These are phyloP conservation scores for Yamadazyma diospyri DNA, from an alignment of 1,139 yeast species.

Conservation along the genomic window DNA sequence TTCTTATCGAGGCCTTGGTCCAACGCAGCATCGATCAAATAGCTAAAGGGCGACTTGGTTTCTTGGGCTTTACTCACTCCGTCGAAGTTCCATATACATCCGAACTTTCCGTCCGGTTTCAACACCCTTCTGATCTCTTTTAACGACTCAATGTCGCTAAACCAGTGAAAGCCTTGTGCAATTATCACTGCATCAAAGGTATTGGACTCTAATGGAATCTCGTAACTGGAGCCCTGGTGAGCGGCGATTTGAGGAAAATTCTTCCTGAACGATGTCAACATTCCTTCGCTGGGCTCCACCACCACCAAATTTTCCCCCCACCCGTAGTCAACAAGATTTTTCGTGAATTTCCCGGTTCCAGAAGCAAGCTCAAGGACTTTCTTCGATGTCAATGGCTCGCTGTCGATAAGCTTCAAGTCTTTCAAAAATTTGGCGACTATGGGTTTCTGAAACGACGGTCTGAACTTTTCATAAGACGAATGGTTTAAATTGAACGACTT, in stretches of 20 bases:
- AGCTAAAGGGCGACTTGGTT: constrained; percentile 6
- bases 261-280: constrained; percentile 45
- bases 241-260: constrained; percentile 48
- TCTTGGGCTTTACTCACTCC: constrained; percentile 21
- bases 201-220: constrained; percentile 44
- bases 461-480: constrained; percentile 46
- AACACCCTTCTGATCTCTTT: constrained; percentile 52
- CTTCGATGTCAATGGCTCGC: constrained; percentile 20
- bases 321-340: constrained; percentile 39
- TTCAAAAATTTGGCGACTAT: constrained; percentile 46
- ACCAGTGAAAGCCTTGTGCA: constrained; percentile 74
- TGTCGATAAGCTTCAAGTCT: constrained; percentile 28
- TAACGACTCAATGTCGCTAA: constrained; percentile 48
- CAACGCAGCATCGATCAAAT: constrained; percentile 13
- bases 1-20: background rate
- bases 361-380: constrained; percentile 54
- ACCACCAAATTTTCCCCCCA: constrained; percentile 37
- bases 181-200: constrained; percentile 51
- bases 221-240: constrained; percentile 43
- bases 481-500: constrained; percentile 55
- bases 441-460: constrained; percentile 53
- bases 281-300: constrained; percentile 61
- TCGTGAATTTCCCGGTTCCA: constrained; percentile 68
- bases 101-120: constrained; percentile 46
- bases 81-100: constrained; percentile 64